Evolutionary conservation across 345 rosid genomes (phyloP).

Genomic region (Orychophragmus violaceus): DNA sequence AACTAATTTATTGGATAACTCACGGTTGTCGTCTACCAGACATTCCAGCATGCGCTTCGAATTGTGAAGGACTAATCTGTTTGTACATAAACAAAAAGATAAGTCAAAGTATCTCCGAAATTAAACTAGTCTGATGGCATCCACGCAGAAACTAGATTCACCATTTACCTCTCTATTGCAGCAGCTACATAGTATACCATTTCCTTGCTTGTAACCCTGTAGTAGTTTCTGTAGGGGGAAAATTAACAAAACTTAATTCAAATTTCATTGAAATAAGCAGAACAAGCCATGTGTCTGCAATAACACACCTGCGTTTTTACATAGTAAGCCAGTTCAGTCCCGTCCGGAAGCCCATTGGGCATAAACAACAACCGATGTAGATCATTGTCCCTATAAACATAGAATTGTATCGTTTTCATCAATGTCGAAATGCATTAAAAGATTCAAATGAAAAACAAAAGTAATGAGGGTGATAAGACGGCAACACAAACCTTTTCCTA

Average conservation of each 20-base stretch:
- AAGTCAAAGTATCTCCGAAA: background rate
- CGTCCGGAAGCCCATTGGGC: constrained; percentile 96
- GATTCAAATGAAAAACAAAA: background rate
- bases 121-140: background rate
- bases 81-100: background rate
- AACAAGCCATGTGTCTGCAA: background rate
- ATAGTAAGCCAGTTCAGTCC: constrained; percentile 78
- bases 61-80: constrained; percentile 98
- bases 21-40: constrained; percentile 99
- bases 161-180: constrained; percentile 67
- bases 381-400: constrained; percentile 75
- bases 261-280: background rate
- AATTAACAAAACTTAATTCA: background rate
- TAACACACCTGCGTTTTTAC: constrained; percentile 74
- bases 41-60: constrained; percentile 99
- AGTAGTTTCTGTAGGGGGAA: constrained; percentile 48
- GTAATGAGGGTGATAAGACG: background rate
- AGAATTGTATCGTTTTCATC: background rate
- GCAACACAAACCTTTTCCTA: constrained; percentile 55
- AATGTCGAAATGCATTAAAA: background rate
- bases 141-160: background rate
- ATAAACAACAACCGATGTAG: constrained; percentile 84
- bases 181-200: constrained; percentile 81
- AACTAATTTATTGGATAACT: constrained; percentile 34
- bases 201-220: constrained; percentile 79